Base-by-base conservation (phyloP, 306 rosid species). In the Spatholobus suberectus region DNA sequence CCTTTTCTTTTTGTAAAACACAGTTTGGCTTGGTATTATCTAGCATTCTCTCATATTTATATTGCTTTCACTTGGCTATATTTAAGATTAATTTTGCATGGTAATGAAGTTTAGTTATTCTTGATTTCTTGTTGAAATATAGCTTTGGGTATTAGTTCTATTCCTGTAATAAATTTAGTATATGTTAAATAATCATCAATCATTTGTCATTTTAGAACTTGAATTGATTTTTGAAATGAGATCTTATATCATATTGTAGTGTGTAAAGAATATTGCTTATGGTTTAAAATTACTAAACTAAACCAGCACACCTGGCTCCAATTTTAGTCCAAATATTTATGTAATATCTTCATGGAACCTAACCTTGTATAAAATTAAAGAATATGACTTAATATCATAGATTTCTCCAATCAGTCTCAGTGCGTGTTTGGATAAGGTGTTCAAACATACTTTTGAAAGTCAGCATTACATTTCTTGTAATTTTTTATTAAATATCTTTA, bases 201-300 rank as follows among this genome's bases (percentile, higher is more conserved):
- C 41, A 49, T 75, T 69, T 40, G 44, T 54, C 32, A n/a, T 76
- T 40, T 65, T 58, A 43, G 57, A 75, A 68, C 49, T 59, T 73
- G 23, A 76, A 41, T 24, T 80, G 5, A 2, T 61, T 51, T 43
- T 46, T 72, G 10, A 71, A 17, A 26, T 27, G 49, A 57, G 57
- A 63, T 63, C 34, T 38, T 23, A 37, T 62, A 23, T 72, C n/a
- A 9, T 66, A 8, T 58, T 80, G 62, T 85, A 49, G 68, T 34
- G 59, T 49, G 77, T 47, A 3, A 49, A 26, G 24, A 78, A 73
- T 51, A 26, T 75, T 67, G 73, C 85, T 78, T 61, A 17, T 15
- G 74, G 43, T 58, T 80, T 35, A 13, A 46, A 62, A 14, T 62
- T 40, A 40, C 46, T 55, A 72, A 49, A 51, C 34, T 51, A 61